These are phyloP conservation scores for Colletotrichum limetticola DNA, from an alignment of 2,329 filamentous ascomycete species.

Conservation along the genomic window DNA sequence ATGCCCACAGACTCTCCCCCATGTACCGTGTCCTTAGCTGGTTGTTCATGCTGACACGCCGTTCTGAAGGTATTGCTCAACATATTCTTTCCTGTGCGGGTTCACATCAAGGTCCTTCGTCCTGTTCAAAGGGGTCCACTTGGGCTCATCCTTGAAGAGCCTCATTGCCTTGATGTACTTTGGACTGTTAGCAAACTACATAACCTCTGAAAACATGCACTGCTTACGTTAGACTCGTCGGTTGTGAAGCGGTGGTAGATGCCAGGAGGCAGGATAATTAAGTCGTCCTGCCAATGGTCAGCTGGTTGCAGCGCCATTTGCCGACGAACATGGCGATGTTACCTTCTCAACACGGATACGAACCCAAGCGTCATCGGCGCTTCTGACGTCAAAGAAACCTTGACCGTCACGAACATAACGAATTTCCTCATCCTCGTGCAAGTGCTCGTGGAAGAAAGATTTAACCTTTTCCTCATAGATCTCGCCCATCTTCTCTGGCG, in stretches of 20 bases:
- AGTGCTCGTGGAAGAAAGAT: conserved; percentile 92
- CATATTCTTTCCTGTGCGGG: conserved; percentile 80
- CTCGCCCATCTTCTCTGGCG: conserved; percentile 84
- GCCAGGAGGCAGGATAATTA: conserved; percentile 92
- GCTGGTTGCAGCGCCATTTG: background rate
- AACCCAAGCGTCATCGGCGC: conserved; percentile 87
- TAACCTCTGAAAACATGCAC: background rate
- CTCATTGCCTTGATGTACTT: conserved; percentile 97
- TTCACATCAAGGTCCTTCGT: conserved; percentile 82
- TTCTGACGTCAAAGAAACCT: conserved; percentile 94
- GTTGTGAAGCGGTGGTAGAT: conserved; percentile 99
- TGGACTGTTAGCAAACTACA: conserved; percentile 10
- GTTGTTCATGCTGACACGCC: conserved; percentile 1
- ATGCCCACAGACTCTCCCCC: background rate
- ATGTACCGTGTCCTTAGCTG: background rate
- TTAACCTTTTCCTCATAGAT: conserved; percentile 94
- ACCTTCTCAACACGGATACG: conserved; percentile 85
- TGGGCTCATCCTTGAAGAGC: conserved; percentile 97
- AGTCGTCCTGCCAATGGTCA: conserved; percentile 66
- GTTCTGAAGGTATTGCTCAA: conserved; percentile 57
- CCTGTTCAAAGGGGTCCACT: conserved; percentile 95
- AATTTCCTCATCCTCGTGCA: conserved; percentile 99
- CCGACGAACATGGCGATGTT: background rate
- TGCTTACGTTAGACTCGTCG: conserved; percentile 85
- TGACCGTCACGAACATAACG: conserved; percentile 89